phyloP scores from a whole-genome alignment of 2,329 filamentous ascomycete genomes.

The Arachnomyces sp. region DNA sequence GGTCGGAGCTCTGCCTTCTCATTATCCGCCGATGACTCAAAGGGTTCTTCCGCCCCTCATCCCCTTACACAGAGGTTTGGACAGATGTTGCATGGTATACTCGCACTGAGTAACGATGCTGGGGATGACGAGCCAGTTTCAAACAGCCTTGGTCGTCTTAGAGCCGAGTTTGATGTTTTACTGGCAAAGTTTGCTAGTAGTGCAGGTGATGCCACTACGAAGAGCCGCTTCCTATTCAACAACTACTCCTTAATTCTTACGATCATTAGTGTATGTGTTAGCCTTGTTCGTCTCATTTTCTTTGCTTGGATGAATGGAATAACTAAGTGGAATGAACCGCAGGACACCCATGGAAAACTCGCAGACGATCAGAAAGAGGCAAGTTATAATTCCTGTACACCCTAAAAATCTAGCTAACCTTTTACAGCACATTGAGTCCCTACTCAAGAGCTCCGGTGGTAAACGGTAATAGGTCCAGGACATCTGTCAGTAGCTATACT shows the following conservation, averaged over 20 bases:
- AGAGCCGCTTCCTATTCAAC: conserved; percentile 84
- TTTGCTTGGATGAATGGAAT: conserved; percentile 10
- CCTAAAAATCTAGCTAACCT: conserved; percentile 11
- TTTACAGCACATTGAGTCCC: conserved; percentile 32
- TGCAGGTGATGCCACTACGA: conserved; percentile 61
- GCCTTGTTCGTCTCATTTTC: not conserved
- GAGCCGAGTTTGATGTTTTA: conserved; percentile 76
- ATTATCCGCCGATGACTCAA: conserved; percentile 43
- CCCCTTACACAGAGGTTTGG: conserved; percentile 92
- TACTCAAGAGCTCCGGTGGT: conserved; percentile 13
- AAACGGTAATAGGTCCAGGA: not conserved
- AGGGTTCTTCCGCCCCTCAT: conserved; percentile 61
- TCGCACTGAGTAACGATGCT: conserved; percentile 77
- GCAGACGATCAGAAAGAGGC: conserved; percentile 61
- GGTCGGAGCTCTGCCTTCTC: conserved; percentile 47
- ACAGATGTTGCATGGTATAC: conserved; percentile 78
- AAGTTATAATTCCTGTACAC: conserved; percentile 10
- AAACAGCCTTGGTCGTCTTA: conserved; percentile 67
- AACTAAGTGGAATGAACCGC: not conserved
- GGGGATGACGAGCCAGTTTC: conserved; percentile 91
- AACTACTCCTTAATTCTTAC: conserved; percentile 94
- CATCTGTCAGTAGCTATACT: too few species aligned
- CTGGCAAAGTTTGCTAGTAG: conserved; percentile 66
- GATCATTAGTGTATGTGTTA: conserved; percentile 61
- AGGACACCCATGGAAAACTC: conserved; percentile 42